Base-by-base conservation (phyloP, 2,329 filamentous ascomycete species). In the Xylariaceae sp. region DNA sequence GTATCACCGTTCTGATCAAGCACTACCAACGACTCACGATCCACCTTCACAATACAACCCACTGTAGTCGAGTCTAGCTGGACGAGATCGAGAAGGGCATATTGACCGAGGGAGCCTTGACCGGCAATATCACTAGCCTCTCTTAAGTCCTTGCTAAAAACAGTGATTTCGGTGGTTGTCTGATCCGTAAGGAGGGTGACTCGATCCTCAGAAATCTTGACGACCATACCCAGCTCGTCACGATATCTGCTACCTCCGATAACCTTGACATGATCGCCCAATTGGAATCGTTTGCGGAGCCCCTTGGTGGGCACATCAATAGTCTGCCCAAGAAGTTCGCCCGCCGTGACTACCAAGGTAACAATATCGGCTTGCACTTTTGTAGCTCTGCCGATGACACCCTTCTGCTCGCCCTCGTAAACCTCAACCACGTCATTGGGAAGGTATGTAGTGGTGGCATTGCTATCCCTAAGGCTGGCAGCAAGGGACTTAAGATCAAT, bases 191-290 rank as follows among this genome's bases (percentile, higher is more conserved):
- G 79, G 65, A 99, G 80, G 1, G 94, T 97, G 59, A 99, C 92
- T 45, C 90, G 87, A 72, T 99, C 94, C 61, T 96, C 91, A 53
- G 86, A 88, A 66, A 97, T 94, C 73, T 91, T 90, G 65, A 97
- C 92, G 55, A 99, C 92, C 84, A 97, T 96, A 74, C 94, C 94
- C 50, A 97, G 89, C 76, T 99, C 94, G 68, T 97, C 94, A 57
- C 90, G 86, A 73, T 92, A 97, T 68, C 91, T 89, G 77, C 92
- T 96, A 45, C 92, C 93, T 57, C 94, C 93, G 72, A 97, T 96
- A 66, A 99, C 94, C 78, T 97, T 97, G 78, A 99, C 94, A 71
- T 99, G 94, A 70, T 99, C 94, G 79, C 94, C 94, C 63, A 92
- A 83, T 65, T 84, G 86, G 82, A 99, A 99, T 35, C 90, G 85